These are phyloP conservation scores for Tylopilus intermedius DNA, from an alignment of 768 basidiomycete species.

Conservation along the genomic window DNA sequence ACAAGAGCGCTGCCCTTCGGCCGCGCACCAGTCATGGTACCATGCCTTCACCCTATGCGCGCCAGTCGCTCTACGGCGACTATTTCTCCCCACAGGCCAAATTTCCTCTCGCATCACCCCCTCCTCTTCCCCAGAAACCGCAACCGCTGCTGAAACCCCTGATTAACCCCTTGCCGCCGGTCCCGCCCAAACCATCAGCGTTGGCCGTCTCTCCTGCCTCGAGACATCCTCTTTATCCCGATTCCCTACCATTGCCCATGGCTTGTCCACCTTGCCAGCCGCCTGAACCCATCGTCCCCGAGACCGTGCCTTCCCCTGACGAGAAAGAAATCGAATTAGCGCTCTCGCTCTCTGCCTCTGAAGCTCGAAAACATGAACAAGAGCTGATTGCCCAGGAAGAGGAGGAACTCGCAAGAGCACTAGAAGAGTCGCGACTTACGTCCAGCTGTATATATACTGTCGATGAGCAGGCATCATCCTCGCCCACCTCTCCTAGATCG, in stretches of 20 bases:
- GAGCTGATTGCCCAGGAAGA: constrained; percentile 44
- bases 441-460: constrained; percentile 9
- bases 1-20: constrained; percentile 9
- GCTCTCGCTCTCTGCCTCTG: constrained; percentile 42
- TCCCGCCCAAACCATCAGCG: constrained; percentile 38
- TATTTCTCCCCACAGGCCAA: constrained; percentile 17
- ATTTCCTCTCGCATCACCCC: constrained; percentile 24
- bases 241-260: constrained; percentile 24
- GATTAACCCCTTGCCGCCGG: constrained; percentile 34
- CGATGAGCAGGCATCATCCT: constrained; percentile 5
- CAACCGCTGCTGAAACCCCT: constrained; percentile 25
- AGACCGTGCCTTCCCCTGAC: constrained; percentile 27
- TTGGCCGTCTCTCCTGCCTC: constrained; percentile 11
- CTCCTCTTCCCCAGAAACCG: constrained; percentile 31
- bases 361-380: constrained; percentile 30
- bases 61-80: constrained; percentile 27
- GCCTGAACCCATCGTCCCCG: constrained; percentile 1
- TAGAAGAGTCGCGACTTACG: constrained; percentile 48
- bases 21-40: constrained; percentile 12
- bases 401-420: constrained; percentile 58
- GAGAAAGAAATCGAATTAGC: constrained; percentile 46
- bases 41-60: constrained; percentile 7
- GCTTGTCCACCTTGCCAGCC: constrained; percentile 6
- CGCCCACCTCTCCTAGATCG: constrained; percentile 5
- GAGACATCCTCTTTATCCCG: constrained; percentile 32